Evolutionary conservation across 306 rosid genomes (phyloP).

Genomic region (Malus asiatica): DNA sequence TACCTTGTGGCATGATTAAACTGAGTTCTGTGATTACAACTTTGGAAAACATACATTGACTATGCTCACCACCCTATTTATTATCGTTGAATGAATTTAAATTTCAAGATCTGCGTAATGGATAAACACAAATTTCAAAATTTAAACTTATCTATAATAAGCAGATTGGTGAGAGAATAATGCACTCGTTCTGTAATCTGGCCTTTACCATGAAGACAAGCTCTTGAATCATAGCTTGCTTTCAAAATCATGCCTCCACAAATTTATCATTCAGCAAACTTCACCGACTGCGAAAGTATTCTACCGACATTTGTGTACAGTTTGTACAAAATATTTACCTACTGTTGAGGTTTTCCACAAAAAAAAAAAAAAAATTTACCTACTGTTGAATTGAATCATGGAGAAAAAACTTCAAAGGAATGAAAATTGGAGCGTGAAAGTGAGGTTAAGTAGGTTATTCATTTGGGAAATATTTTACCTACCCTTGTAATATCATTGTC

Average conservation of each 20-base stretch:
- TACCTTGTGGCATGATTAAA: too few species aligned
- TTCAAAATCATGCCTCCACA: background rate
- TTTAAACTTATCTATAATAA: too few species aligned
- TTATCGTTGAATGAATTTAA: too few species aligned
- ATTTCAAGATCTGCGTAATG: too few species aligned
- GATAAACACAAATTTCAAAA: too few species aligned
- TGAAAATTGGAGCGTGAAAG: background rate
- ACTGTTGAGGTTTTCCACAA: too few species aligned
- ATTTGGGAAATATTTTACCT: background rate
- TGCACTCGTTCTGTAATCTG: background rate
- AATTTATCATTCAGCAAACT: background rate
- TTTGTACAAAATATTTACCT: background rate
- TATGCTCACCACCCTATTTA: too few species aligned
- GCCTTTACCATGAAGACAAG: background rate
- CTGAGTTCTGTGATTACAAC: too few species aligned
- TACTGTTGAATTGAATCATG: background rate
- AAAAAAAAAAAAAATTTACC: too few species aligned
- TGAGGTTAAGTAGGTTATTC: background rate
- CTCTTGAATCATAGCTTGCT: background rate
- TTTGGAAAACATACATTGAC: too few species aligned
- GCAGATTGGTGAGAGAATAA: too few species aligned
- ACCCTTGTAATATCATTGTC: background rate
- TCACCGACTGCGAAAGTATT: background rate
- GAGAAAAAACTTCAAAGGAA: background rate
- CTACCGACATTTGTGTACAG: background rate